Percentiles rank a stretch among this genome's conserved stretches.
phyloP scores from a whole-genome alignment of 441 rosid species.

The Erodium chrysanthum region DNA sequence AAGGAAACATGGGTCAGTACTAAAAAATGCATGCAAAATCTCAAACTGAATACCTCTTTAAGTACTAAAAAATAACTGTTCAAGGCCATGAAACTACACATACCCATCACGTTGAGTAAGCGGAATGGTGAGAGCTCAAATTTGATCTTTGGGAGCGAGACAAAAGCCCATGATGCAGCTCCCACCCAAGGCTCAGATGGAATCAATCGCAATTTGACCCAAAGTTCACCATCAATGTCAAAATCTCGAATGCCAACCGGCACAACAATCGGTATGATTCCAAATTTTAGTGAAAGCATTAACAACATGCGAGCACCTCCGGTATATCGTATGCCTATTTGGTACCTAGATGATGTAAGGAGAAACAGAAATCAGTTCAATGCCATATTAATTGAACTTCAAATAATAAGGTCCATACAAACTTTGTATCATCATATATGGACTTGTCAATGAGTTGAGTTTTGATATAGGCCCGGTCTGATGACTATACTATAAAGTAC shows the following conservation, averaged over 20 bases:
- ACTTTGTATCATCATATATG: too few relatives aligned
- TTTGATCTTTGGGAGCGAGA: constrained; percentile 87
- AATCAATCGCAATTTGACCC: constrained; percentile 87
- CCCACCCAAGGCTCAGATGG: constrained; percentile 89
- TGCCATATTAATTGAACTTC: too few relatives aligned
- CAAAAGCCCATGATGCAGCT: constrained; percentile 91
- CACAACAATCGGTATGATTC: constrained; percentile 63
- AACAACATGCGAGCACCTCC: constrained; percentile 90
- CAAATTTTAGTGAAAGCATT: constrained; percentile 71
- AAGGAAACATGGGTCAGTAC: constrained; percentile 27
- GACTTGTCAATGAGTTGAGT: background rate
- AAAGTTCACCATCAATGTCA: constrained; percentile 93
- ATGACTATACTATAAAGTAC: too few relatives aligned
- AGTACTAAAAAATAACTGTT: constrained; percentile 9
- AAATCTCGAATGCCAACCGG: constrained; percentile 89
- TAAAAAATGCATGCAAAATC: background rate
- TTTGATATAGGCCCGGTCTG: too few relatives aligned
- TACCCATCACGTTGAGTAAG: constrained; percentile 90
- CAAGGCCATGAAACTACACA: constrained; percentile 16
- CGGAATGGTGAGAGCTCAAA: constrained; percentile 87
- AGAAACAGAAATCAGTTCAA: constrained; percentile 12
- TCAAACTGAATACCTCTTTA: too few relatives aligned
- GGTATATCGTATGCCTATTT: constrained; percentile 85
- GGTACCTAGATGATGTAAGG: constrained; percentile 48
- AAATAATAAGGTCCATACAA: too few relatives aligned